Evolutionary conservation across 371 early-diverging fungal genomes (phyloP).

Genomic region (Thermomucor indicae-seudaticae): DNA sequence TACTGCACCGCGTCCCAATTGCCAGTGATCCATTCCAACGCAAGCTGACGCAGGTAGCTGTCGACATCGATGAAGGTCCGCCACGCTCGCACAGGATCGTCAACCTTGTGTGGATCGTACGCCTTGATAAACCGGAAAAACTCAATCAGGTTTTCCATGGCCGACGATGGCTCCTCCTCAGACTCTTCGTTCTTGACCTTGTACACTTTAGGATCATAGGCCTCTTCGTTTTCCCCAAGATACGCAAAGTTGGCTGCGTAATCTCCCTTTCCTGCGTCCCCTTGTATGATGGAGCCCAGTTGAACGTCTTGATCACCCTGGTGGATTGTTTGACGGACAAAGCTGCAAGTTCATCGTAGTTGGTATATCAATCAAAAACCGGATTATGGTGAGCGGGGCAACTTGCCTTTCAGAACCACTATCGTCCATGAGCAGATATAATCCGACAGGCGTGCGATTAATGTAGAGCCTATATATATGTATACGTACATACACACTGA

Average conservation of each 20-base stretch:
- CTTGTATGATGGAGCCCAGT: constrained; percentile 28
- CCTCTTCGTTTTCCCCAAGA: constrained; percentile 14
- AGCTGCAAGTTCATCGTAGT: constrained; percentile 7
- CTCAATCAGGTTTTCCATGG: constrained; percentile 21
- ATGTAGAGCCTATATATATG: constrained; percentile 20
- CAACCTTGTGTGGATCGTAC: constrained; percentile 7
- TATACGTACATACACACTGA: background rate
- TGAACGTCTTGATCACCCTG: constrained; percentile 12
- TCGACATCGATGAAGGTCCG: constrained; percentile 11
- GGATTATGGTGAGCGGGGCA: too few relatives aligned
- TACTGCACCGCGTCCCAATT: constrained; percentile 29
- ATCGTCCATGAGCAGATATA: constrained; percentile 38
- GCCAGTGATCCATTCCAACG: constrained; percentile 36
- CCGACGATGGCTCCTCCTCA: constrained; percentile 11
- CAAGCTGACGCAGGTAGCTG: constrained; percentile 33
- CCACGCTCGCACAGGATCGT: constrained; percentile 6
- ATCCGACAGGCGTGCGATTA: constrained; percentile 28
- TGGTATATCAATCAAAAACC: background rate
- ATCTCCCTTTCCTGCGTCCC: constrained; percentile 26
- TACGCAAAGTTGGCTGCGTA: constrained; percentile 29
- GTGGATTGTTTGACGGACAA: constrained; percentile 33
- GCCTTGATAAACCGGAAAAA: constrained; percentile 24
- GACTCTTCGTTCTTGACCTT: constrained; percentile 7
- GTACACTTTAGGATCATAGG: constrained; percentile 24
- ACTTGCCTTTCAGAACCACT: constrained; percentile 17